Evolutionary conservation across 805 yeast genomes (phyloP).

Genomic region (Pichia deserticola): DNA sequence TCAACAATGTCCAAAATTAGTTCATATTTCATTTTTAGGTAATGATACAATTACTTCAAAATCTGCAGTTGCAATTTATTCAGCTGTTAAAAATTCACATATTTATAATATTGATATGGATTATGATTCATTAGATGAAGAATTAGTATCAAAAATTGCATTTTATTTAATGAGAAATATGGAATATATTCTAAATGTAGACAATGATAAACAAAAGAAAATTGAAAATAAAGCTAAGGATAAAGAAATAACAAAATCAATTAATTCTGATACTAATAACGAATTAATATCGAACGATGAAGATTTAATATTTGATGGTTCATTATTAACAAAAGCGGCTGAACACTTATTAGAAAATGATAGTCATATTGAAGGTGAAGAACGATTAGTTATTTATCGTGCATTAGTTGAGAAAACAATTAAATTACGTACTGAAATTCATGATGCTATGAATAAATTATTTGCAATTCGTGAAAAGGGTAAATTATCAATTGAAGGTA

Average conservation of each 20-base stretch:
- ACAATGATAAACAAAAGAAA: not conserved
- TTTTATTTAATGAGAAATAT: constrained; percentile 50
- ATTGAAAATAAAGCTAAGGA: not conserved
- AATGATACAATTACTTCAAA: constrained; percentile 37
- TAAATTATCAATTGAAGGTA: constrained; percentile 43
- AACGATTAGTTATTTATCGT: constrained; percentile 38
- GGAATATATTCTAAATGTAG: constrained; percentile 35
- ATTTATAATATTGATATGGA: constrained; percentile 47
- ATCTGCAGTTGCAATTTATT: constrained; percentile 42
- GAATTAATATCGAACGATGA: constrained; percentile 27
- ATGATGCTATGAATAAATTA: constrained; percentile 42
- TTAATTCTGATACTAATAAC: constrained; percentile 11
- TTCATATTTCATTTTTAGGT: constrained; percentile 50
- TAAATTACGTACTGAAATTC: constrained; percentile 43
- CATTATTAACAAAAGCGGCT: constrained; percentile 66
- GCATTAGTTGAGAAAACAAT: constrained; percentile 46
- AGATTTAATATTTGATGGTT: constrained; percentile 70
- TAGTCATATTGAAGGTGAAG: constrained; percentile 23
- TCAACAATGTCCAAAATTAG: constrained; percentile 39
- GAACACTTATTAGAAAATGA: constrained; percentile 48
- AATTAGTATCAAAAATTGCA: constrained; percentile 46
- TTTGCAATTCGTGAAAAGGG: constrained; percentile 41
- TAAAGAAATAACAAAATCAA: constrained; percentile 4
- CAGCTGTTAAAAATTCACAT: constrained; percentile 41
- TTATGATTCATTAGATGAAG: constrained; percentile 42